Conservation (phyloP, 1,284 basidiomycete species). For the Ustilago loliicola region DNA sequence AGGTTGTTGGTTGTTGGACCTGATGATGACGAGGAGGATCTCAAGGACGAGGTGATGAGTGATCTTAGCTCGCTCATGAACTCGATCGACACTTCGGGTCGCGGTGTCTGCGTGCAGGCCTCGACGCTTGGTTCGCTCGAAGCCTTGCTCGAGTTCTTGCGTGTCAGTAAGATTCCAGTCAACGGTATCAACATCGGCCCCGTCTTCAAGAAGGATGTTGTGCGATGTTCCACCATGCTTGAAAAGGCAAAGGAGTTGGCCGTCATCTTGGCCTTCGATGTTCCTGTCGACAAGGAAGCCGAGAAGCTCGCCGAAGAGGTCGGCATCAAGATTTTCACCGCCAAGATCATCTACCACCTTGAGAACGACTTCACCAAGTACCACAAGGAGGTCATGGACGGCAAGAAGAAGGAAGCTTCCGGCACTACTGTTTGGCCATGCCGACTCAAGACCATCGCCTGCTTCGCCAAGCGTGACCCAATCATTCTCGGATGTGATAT, state of each 20-base stretch:
- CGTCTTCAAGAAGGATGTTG: conserved; percentile 94
- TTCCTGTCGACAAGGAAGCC: conserved; percentile 88
- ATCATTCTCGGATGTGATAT: conserved; percentile 97
- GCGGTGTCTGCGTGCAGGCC: conserved; percentile 97
- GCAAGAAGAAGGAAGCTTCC: conserved; percentile 91
- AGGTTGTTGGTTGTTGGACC: conserved; percentile 90
- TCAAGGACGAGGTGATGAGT: conserved; percentile 95
- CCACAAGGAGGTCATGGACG: conserved; percentile 90
- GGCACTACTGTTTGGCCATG: conserved; percentile 98
- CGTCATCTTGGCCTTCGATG: conserved; percentile 96
- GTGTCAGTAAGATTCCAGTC: conserved; percentile 90
- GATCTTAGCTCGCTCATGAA: conserved; percentile 91
- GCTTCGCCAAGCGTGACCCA: conserved; percentile 95
- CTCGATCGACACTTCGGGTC: conserved; percentile 93
- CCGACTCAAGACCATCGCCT: conserved; percentile 89
- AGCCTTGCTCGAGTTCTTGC: conserved; percentile 95
- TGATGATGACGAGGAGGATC: conserved; percentile 94
- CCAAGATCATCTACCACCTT: conserved; percentile 98
- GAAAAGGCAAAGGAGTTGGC: conserved; percentile 96
- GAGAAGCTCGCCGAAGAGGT: conserved; percentile 91
- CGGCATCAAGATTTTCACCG: conserved; percentile 94
- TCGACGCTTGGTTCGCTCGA: conserved; percentile 97
- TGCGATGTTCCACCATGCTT: conserved; percentile 92
- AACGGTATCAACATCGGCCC: conserved; percentile 96
- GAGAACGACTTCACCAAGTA: conserved; percentile 99